Evolutionary conservation across 2,329 filamentous ascomycete genomes (phyloP).

Genomic region (Fusarium sororula): DNA sequence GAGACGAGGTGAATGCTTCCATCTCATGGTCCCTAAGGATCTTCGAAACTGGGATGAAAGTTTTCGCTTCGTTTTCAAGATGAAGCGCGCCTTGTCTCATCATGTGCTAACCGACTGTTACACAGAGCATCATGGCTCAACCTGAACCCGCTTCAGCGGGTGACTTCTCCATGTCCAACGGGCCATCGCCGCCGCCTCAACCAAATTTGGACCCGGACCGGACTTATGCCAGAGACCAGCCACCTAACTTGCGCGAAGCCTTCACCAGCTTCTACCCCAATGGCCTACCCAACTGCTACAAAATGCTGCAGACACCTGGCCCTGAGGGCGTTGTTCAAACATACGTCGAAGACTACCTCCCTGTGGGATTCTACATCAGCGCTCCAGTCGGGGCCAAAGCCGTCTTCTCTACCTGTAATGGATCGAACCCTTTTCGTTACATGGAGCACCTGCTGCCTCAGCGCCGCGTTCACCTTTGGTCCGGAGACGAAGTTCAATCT

Average conservation of each 20-base stretch:
- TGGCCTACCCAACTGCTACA: slow-evolving; percentile 49
- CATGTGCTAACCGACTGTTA: slow-evolving; percentile 10
- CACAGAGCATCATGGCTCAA: slow-evolving; percentile 30
- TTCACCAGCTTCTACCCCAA: slow-evolving; percentile 49
- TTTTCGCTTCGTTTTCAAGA: background rate
- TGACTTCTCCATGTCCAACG: slow-evolving; percentile 10
- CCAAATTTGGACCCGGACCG: slow-evolving; percentile 31
- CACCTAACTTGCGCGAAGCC: slow-evolving; percentile 34
- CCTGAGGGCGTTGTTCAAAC: slow-evolving; percentile 38
- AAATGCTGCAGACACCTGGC: slow-evolving; percentile 43
- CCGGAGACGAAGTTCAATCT: slow-evolving; percentile 50
- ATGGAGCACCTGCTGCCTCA: slow-evolving; percentile 42
- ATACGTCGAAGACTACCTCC: slow-evolving; percentile 50
- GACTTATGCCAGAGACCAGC: slow-evolving; percentile 36
- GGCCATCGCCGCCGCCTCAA: slow-evolving; percentile 22
- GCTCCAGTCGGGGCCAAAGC: slow-evolving; percentile 45
- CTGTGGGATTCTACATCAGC: slow-evolving; percentile 50
- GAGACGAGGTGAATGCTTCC: background rate
- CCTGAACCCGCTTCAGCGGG: background rate
- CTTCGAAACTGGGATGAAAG: background rate
- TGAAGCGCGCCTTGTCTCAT: background rate
- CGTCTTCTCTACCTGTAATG: slow-evolving; percentile 52
- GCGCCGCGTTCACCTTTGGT: slow-evolving; percentile 51
- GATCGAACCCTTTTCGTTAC: slow-evolving; percentile 42
- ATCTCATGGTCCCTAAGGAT: background rate